Conservation (phyloP, 2,329 filamentous ascomycete species). For the Nectriaceae sp. region DNA sequence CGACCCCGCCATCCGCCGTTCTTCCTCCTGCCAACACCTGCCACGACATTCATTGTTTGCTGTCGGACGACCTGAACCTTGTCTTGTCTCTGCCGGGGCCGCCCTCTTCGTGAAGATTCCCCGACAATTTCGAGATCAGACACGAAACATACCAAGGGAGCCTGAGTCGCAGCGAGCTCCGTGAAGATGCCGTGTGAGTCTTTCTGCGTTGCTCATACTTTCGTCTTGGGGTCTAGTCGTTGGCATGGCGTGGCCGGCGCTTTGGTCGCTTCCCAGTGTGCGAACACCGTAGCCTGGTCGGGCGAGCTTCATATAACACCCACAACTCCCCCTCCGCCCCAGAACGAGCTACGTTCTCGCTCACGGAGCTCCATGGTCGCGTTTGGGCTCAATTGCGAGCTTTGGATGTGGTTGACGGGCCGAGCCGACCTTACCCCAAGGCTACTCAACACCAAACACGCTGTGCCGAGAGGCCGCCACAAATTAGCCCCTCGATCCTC, state of each 20-base stretch:
- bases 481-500: slow-evolving; percentile 5
- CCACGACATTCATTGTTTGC: slow-evolving; percentile 18
- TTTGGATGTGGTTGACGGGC: slow-evolving; percentile 7
- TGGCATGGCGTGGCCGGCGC: slow-evolving; percentile 5
- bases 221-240: slow-evolving; percentile 8
- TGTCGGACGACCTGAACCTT: slow-evolving; percentile 20
- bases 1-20: slow-evolving; percentile 26
- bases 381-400: slow-evolving; percentile 25
- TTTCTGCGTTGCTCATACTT: slow-evolving; percentile 10
- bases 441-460: slow-evolving; percentile 4
- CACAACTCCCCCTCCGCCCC: slow-evolving; percentile 4
- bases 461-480: slow-evolving; percentile 7
- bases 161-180: slow-evolving; percentile 25
- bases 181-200: slow-evolving; percentile 43
- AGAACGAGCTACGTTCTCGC: slow-evolving; percentile 4
- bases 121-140: slow-evolving; percentile 20
- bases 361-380: slow-evolving; percentile 5
- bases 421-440: slow-evolving; percentile 5
- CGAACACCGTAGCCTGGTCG: slow-evolving; percentile 3
- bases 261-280: slow-evolving; percentile 8
- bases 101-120: slow-evolving; percentile 9
- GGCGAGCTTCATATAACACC: slow-evolving; percentile 10
- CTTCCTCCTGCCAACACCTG: slow-evolving; percentile 9
- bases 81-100: slow-evolving; percentile 6
- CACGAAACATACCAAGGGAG: slow-evolving; percentile 20